Evolutionary conservation across 1,284 basidiomycete species (phyloP).

Genomic region (Heliocybe sulcata): DNA sequence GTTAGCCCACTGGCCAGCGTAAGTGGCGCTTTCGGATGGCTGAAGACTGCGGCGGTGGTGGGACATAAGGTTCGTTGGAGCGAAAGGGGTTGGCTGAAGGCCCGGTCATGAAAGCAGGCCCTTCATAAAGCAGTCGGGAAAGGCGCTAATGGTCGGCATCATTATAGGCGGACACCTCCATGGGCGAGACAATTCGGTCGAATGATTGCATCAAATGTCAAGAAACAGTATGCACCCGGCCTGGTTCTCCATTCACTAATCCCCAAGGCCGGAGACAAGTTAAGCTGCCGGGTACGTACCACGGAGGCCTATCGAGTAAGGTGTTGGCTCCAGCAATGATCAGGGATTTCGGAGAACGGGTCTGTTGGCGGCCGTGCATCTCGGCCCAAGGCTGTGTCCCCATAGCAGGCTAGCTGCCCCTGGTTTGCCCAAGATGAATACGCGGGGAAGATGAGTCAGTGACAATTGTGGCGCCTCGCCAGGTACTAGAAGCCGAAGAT

Average conservation of each 20-base stretch:
- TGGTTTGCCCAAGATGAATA: background rate
- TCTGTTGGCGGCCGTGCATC: conserved; percentile 2
- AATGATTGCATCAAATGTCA: conserved; percentile 1
- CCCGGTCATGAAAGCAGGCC: background rate
- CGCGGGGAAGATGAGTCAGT: background rate
- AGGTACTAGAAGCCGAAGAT: conserved; percentile 1
- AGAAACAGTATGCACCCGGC: background rate
- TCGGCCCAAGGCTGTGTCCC: conserved; percentile 1
- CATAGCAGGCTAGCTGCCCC: background rate
- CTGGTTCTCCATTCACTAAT: background rate
- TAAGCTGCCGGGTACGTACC: background rate
- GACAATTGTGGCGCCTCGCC: conserved; percentile 1
- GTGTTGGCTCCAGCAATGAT: background rate
- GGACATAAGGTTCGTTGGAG: conserved; percentile 1
- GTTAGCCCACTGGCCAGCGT: background rate
- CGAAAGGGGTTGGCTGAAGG: background rate
- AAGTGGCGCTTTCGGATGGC: background rate
- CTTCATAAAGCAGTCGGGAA: conserved; percentile 1
- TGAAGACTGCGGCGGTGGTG: background rate
- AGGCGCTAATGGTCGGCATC: background rate
- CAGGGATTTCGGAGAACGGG: background rate
- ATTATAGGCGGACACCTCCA: background rate
- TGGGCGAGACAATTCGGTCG: background rate
- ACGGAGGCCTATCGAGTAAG: background rate
- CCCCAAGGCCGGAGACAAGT: background rate